Conservation (phyloP, 1,139 yeast species). For the Yamadazyma kanchanaburiensis region DNA sequence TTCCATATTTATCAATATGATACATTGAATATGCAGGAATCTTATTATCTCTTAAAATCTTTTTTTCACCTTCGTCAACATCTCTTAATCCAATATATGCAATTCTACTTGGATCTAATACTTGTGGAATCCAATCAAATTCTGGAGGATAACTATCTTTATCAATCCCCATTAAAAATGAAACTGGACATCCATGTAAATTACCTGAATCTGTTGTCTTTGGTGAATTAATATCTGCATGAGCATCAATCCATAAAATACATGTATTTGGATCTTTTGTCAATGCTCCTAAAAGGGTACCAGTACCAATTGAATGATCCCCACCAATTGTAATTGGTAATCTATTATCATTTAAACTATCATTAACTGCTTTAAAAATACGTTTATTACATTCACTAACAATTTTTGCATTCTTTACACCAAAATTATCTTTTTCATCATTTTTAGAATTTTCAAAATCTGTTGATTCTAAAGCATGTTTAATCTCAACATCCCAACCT, state of each 20-base stretch:
- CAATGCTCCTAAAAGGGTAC: conserved; percentile 84
- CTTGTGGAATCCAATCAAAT: conserved; percentile 75
- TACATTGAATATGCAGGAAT: conserved; percentile 94
- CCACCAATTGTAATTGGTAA: conserved; percentile 92
- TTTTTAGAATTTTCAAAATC: conserved; percentile 40
- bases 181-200: conserved; percentile 94
- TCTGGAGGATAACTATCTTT: conserved; percentile 63
- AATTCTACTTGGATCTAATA: conserved; percentile 64
- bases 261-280: conserved; percentile 83
- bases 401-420: conserved; percentile 70
- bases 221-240: conserved; percentile 96
- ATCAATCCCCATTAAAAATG: conserved; percentile 81
- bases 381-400: conserved; percentile 71
- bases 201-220: conserved; percentile 83
- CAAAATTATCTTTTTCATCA: conserved; percentile 45
- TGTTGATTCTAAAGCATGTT: conserved; percentile 54
- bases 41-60: conserved; percentile 63
- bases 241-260: conserved; percentile 95
- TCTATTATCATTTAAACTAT: conserved; percentile 45
- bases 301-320: conserved; percentile 95
- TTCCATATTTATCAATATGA: conserved; percentile 92
- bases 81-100: conserved; percentile 96
- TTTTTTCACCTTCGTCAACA: conserved; percentile 83
- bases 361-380: conserved; percentile 60
- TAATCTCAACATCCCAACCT: conserved; percentile 67